Evolutionary conservation across 2,329 filamentous ascomycete genomes (phyloP).

Genomic region (Neurospora sp.): DNA sequence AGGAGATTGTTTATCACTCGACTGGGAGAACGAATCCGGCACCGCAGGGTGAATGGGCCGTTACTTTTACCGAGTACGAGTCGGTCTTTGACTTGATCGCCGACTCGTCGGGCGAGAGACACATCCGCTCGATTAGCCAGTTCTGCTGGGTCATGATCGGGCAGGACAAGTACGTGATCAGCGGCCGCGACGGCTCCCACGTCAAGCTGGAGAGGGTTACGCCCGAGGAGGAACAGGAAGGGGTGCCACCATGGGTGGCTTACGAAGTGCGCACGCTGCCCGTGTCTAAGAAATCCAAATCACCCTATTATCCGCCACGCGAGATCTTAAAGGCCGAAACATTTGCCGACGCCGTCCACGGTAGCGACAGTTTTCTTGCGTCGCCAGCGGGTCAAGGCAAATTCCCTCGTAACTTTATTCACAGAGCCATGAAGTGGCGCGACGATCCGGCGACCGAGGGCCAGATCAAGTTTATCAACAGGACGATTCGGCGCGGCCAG

Average conservation of each 20-base stretch:
- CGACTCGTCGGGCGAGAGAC: constrained; percentile 67
- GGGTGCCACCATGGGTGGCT: constrained; percentile 27
- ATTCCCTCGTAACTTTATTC: constrained; percentile 59
- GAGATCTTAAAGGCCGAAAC: constrained; percentile 55
- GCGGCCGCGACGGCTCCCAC: constrained; percentile 53
- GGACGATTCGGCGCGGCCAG: constrained; percentile 40
- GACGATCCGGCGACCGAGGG: constrained; percentile 50
- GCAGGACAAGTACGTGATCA: constrained; percentile 61
- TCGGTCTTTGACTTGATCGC: constrained; percentile 84
- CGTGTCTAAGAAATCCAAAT: constrained; percentile 29
- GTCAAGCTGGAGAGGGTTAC: constrained; percentile 40
- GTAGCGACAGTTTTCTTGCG: constrained; percentile 47
- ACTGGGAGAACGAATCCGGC: constrained; percentile 6
- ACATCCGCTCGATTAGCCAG: constrained; percentile 67
- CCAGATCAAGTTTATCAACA: constrained; percentile 63
- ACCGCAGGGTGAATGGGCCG: constrained; percentile 23
- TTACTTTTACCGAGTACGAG: constrained; percentile 85
- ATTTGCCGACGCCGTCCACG: constrained; percentile 69
- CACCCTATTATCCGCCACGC: constrained; percentile 53
- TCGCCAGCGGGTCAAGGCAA: constrained; percentile 28
- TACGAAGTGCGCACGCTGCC: constrained; percentile 41
- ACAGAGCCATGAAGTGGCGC: constrained; percentile 61
- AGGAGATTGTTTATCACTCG: constrained; percentile 10
- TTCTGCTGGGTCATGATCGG: constrained; percentile 76
- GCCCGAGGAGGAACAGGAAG: constrained; percentile 19